Evolutionary conservation across 129 eudicot genomes (phyloP).

Genomic region (Flaveria linearis): DNA sequence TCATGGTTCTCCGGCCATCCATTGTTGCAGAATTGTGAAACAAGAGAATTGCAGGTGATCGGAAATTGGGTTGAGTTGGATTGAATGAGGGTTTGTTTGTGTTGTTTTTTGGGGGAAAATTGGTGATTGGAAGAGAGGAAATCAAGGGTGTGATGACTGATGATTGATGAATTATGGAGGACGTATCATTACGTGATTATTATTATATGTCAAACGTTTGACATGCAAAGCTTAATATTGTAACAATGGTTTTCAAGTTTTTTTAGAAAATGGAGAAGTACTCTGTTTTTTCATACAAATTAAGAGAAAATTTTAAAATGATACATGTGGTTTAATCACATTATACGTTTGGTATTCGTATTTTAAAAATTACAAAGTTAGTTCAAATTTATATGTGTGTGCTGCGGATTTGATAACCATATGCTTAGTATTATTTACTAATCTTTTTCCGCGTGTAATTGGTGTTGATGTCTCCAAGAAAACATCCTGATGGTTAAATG

Average conservation of each 20-base stretch:
- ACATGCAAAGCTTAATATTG: constrained; percentile 31
- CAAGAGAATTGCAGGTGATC: constrained; percentile 17
- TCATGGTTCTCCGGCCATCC: constrained; percentile 62
- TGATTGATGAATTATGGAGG: constrained; percentile 8
- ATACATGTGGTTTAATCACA: too few relatives aligned
- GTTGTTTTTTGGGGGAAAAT: neutral
- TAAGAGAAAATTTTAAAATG: too few relatives aligned
- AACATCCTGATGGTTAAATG: too few relatives aligned
- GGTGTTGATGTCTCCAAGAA: too few relatives aligned
- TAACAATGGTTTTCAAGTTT: neutral
- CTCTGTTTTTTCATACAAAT: neutral
- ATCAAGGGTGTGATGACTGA: constrained; percentile 4
- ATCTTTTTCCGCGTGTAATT: too few relatives aligned
- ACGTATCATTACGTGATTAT: constrained; percentile 27
- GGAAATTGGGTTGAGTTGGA: constrained; percentile 9
- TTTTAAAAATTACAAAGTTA: too few relatives aligned
- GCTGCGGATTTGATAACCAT: too few relatives aligned
- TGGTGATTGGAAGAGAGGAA: constrained; percentile 42
- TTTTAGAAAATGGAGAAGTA: too few relatives aligned
- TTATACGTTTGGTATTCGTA: too few relatives aligned
- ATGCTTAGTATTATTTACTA: too few relatives aligned
- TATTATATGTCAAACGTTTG: constrained; percentile 27
- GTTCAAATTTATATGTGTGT: too few relatives aligned
- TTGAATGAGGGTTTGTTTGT: neutral
- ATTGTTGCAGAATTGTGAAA: constrained; percentile 44